Evolutionary conservation across 768 basidiomycete genomes (phyloP).

Genomic region (Chalciporus piperatus): DNA sequence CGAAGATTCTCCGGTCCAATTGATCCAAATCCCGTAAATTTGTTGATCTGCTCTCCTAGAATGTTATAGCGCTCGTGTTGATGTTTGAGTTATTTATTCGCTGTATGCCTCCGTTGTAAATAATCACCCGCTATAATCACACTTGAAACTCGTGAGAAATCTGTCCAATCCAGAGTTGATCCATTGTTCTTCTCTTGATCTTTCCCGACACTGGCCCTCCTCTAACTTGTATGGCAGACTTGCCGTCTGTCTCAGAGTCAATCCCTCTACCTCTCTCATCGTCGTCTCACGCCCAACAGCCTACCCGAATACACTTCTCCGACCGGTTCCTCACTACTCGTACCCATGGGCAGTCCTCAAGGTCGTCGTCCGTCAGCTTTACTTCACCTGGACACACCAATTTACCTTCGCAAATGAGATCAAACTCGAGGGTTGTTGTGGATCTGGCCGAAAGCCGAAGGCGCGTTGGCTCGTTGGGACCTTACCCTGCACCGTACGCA

Average conservation of each 20-base stretch:
- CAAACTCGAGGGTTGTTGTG: slow-evolving; percentile 8
- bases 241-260: slow-evolving; percentile 19
- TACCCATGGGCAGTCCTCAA: slow-evolving; percentile 27
- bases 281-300: slow-evolving; percentile 8
- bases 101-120: background rate
- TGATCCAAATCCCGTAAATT: too few species aligned
- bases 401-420: slow-evolving; percentile 7
- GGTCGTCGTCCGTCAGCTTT: slow-evolving; percentile 30
- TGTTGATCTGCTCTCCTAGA: too few species aligned
- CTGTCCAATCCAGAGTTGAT: background rate
- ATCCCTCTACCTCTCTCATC: slow-evolving; percentile 11
- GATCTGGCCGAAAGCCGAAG: slow-evolving; percentile 15
- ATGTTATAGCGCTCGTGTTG: background rate
- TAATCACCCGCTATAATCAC: background rate
- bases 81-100: too few species aligned
- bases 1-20: too few species aligned
- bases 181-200: background rate
- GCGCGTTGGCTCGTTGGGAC: slow-evolving; percentile 22
- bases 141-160: background rate
- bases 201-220: background rate
- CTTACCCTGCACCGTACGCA: slow-evolving; percentile 13
- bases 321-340: slow-evolving; percentile 27
- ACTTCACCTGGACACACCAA: slow-evolving; percentile 15
- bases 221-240: slow-evolving; percentile 30
- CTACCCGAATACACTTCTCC: slow-evolving; percentile 36